These are phyloP conservation scores for Sisymbrium irio DNA, from an alignment of 345 rosid genomes.

Conservation along the genomic window DNA sequence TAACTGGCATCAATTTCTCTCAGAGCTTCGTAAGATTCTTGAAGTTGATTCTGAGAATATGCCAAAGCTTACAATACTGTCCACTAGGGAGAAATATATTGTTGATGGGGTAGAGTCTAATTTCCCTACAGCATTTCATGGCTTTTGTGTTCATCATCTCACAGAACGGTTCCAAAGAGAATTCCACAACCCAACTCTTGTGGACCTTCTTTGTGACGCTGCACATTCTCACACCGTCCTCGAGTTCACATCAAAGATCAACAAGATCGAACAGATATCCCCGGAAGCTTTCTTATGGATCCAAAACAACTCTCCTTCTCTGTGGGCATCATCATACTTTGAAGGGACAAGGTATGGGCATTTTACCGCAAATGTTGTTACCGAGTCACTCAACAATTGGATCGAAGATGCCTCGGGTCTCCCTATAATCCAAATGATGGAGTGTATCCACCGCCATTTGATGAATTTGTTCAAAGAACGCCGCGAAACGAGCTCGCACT, in stretches of 20 bases:
- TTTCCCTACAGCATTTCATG: conserved; percentile 88
- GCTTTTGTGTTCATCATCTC: conserved; percentile 71
- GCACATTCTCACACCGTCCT: conserved; percentile 63
- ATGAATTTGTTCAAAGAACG: conserved; percentile 80
- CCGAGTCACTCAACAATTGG: conserved; percentile 64
- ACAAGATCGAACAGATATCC: conserved; percentile 72
- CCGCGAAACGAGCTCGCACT: conserved; percentile 63
- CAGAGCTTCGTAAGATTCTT: conserved; percentile 70
- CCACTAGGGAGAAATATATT: conserved; percentile 64
- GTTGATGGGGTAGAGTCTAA: conserved; percentile 80
- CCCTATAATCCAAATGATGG: conserved; percentile 94
- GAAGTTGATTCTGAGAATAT: conserved; percentile 72
- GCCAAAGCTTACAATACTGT: conserved; percentile 82
- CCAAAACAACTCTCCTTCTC: conserved; percentile 58
- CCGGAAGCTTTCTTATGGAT: conserved; percentile 81
- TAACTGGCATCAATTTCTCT: conserved; percentile 86
- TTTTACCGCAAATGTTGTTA: conserved; percentile 58
- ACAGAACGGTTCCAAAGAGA: conserved; percentile 63
- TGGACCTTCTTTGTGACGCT: conserved; percentile 81
- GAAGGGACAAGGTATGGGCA: conserved; percentile 84
- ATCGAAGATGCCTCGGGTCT: conserved; percentile 70
- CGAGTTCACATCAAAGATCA: conserved; percentile 64
- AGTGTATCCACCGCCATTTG: conserved; percentile 68
- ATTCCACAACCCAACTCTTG: conserved; percentile 68
- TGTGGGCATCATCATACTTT: conserved; percentile 83